Evolutionary conservation across 441 rosid species (phyloP), one percentile per base, ranked within the genome.

Genomic region (Gossypium aridum): DNA sequence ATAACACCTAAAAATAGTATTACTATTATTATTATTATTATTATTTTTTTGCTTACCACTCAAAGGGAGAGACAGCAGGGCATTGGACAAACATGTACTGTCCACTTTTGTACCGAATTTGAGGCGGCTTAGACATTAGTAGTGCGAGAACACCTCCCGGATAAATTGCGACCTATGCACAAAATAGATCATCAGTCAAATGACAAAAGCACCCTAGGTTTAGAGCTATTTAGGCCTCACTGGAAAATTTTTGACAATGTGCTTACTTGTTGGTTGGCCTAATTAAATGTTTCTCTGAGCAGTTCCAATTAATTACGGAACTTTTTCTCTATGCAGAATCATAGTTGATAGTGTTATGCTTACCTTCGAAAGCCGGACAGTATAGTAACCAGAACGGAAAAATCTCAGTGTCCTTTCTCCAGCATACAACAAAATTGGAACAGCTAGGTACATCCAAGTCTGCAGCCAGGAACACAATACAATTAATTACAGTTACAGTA

Each of bases 361-460:
- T 61, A 85, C 94, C 86, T 86, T 88, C 72, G 80, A 69, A 71
- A 86, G 83, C 53, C 87, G 82, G 26, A 90, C 92, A 0, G 90
- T 59, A 81, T 85, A 85, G 70, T 71, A 83, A 66, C 90, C 87
- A 13, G 88, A 86, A 73, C 94, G 87, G 75, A 90, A 88, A 78
- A 85, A 84, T 80, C 94, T 83, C 23, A 90, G 80, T 19, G 78
- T 82, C 83, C 90, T 90, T 76, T 90, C 94, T 20, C 94, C 89
- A 47, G 83, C 81, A 73, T 88, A 90, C 55, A 88, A 74, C 73
- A 86, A 63, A 62, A 88, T 72, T 6, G 94, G 94, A 65, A 87
- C 87, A 19, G 92, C 83, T 71, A 90, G 88, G 77, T 88, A 90
- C 88, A 90, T 90, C 93, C 93, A 89, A 75, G 86, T 83, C 94